Evolutionary conservation across 2,329 filamentous ascomycete species (phyloP).

Genomic region (Cercospora citrullina): DNA sequence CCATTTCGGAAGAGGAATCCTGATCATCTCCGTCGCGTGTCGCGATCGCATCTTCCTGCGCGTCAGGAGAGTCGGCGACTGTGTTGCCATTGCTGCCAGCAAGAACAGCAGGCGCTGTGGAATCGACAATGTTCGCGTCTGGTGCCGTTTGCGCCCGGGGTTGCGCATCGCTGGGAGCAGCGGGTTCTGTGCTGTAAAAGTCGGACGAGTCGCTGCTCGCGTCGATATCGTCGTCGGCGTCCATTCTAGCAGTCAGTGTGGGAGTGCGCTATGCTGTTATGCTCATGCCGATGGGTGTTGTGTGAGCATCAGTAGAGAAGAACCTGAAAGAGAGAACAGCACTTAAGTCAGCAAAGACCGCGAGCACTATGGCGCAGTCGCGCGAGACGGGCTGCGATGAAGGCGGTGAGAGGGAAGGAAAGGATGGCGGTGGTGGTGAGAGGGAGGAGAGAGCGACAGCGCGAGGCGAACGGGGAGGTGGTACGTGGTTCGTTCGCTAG

Average conservation of each 20-base stretch:
- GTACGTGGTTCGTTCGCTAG: background rate
- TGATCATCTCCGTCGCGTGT: constrained; percentile 15
- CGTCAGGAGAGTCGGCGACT: background rate
- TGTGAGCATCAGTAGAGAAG: background rate
- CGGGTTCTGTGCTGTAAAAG: constrained; percentile 3
- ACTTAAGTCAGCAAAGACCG: constrained; percentile 4
- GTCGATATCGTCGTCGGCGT: constrained; percentile 4
- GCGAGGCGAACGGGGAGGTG: background rate
- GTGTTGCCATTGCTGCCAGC: background rate
- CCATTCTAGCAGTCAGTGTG: constrained; percentile 11
- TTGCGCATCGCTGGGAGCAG: background rate
- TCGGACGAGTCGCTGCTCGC: constrained; percentile 10
- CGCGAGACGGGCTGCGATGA: background rate
- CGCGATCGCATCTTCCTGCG: constrained; percentile 2
- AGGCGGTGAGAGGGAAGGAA: background rate
- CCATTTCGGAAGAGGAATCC: constrained; percentile 34
- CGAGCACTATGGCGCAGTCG: constrained; percentile 6
- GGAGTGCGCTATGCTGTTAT: background rate
- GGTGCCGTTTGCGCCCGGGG: background rate
- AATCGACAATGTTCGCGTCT: background rate
- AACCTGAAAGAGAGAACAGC: background rate
- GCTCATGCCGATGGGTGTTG: background rate
- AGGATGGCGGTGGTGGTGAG: background rate
- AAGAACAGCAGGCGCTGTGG: background rate
- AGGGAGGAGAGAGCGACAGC: background rate